Conservation (phyloP, 768 basidiomycete species). For the Lepiota venenata region DNA sequence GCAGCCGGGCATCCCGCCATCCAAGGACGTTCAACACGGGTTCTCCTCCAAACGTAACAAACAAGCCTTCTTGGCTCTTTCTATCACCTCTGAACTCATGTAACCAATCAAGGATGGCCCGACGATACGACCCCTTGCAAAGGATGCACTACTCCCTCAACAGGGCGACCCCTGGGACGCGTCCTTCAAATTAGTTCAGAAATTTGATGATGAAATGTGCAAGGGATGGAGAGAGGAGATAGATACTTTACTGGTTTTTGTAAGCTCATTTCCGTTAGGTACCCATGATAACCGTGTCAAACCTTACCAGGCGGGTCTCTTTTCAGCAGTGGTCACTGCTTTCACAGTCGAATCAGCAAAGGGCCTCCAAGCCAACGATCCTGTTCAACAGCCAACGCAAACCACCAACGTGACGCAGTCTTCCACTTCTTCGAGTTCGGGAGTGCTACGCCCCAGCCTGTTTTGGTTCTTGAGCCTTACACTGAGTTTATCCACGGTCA, state of each 20-base stretch:
- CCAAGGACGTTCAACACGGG: too few species aligned
- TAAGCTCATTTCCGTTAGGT: background rate
- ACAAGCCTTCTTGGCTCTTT: too few species aligned
- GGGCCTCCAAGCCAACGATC: background rate
- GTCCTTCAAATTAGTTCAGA: constrained; percentile 15
- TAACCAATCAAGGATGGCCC: too few species aligned
- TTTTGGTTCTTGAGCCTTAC: constrained; percentile 21
- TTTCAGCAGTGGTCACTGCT: constrained; percentile 12
- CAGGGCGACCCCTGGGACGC: constrained; percentile 17
- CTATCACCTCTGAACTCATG: too few species aligned
- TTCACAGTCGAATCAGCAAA: constrained; percentile 11
- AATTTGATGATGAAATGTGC: constrained; percentile 13
- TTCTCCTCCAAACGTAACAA: too few species aligned
- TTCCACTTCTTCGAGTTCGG: constrained; percentile 1
- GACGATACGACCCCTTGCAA: too few species aligned
- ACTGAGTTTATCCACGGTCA: constrained; percentile 16
- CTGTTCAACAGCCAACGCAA: background rate
- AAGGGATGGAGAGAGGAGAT: constrained; percentile 21
- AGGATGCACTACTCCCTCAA: background rate
- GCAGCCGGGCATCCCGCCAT: too few species aligned
- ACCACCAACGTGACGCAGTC: constrained; percentile 1
- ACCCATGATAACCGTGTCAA: background rate
- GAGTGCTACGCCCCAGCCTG: constrained; percentile 16
- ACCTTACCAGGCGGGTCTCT: constrained; percentile 11
- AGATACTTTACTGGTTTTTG: constrained; percentile 13